Base-by-base conservation (phyloP, 805 yeast species). In the Helenozyma baotianmanensis region DNA sequence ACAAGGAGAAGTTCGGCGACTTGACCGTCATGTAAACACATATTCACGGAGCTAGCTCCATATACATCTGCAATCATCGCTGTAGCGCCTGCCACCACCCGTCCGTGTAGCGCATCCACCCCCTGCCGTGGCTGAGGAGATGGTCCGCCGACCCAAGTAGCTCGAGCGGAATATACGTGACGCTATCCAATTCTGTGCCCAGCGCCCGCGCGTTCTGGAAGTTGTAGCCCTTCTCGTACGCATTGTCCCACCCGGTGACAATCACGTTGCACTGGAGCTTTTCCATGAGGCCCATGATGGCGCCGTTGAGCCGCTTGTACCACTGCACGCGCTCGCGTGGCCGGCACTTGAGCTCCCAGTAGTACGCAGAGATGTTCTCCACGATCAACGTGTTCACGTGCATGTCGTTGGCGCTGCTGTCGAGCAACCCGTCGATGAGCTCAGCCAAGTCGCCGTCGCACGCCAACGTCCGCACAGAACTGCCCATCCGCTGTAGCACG, bases 1-100 rank as follows among this genome's bases (percentile, higher is more conserved):
- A 92, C 81, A 81, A 84, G 70, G 97, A 92, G 70, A 92, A 89
- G 80, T 92, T 92, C 66, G 97, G 97, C 68, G 86, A 84, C 64
- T 78, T 90, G 70, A 87, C 90, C 56, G 87, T 88, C 64, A 92
- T 90, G 97, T 76, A 68, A 62, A 36, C 32, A 32, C 26, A 29
- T 29, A n/a, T 12, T 22, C 25, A 15, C 28, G 18, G 19, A 30
- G 24, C 25, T 15, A 26, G 25, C 23, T 18, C 21, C 9, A n/a
- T n/a, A n/a, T n/a, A n/a, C n/a, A 8, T 17, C 19, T 17, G 19
- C 19, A 17, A 17, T 5, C 19, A 17, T 17, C 19, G 5, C 19
- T 17, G 19, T 17, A 17, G 19, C 5, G 19, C 19, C n/a, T n/a
- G n/a, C n/a, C n/a, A n/a, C n/a, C n/a, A n/a, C n/a, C n/a, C n/a